Base-by-base conservation (phyloP, 2,329 filamentous ascomycete genomes). In the Aspergillaceae sp. region DNA sequence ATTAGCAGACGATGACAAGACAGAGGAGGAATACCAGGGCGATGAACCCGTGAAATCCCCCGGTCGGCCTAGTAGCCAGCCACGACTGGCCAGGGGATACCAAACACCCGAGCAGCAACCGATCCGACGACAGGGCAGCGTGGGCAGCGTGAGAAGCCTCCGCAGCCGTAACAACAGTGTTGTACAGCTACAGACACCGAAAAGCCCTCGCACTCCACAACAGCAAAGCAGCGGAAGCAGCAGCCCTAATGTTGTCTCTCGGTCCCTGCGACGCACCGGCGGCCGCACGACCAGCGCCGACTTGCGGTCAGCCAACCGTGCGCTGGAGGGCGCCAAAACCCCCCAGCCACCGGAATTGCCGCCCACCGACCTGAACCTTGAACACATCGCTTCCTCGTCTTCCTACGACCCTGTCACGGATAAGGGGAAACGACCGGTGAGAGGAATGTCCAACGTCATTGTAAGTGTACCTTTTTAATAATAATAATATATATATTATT, bases 401-500 rank as follows among this genome's bases (percentile, higher is more conserved):
- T 76, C 71, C 57, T 79, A 81, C 73, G 84, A 84, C 64, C 86
- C 87, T 60, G 77, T 88, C 70, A 86, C 84, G 69, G 89, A 91
- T 73, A 87, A 89, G 77, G 86, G 87, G 74, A 89, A 88, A 72
- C 83, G 80, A 71, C 86, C 87, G 67, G 74, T 84, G 64, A 84
- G 82, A 74, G 85, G 83, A 72, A 95, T 95, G 87, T 78, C 87
- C 67, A 87, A 95, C 76, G 84, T 94, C 73, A 95, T 86, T 74
- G 89, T 95, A 80, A 84, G 88, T 19, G 2, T 19, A 19, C 19
- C 19, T 2, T 19, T 19, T 19, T 19, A 19, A 19, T 19, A 19
- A 19, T 19, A 19, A 19, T 86, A 45, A 34, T 56, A 55, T 48
- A 51, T 52, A 49, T 52, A 37, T 49, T 51, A 46, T 43, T 46